phyloP scores from a whole-genome alignment of 116 monocot species.

The Iris pallida region DNA sequence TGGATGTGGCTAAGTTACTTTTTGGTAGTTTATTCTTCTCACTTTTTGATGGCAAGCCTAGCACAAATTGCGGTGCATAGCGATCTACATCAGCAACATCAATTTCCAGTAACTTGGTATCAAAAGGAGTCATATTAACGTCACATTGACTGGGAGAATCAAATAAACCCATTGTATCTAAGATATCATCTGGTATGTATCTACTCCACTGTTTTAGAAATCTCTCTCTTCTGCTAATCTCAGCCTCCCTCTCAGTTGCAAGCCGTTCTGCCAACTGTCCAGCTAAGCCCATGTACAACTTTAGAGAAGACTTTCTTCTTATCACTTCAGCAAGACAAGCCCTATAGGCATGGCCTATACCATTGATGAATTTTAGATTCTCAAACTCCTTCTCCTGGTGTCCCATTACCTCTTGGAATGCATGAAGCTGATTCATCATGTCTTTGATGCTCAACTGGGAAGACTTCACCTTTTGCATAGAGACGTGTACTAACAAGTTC shows the following conservation, averaged over 20 bases:
- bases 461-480: slow-evolving; percentile 82
- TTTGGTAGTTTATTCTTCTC: slow-evolving; percentile 28
- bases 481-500: slow-evolving; percentile 66
- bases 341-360: slow-evolving; percentile 73
- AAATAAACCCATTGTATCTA: slow-evolving; percentile 80
- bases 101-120: slow-evolving; percentile 72
- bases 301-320: slow-evolving; percentile 69
- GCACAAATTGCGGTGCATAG: slow-evolving; percentile 52
- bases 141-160: slow-evolving; percentile 87
- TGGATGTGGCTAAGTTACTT: slow-evolving; percentile 17
- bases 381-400: slow-evolving; percentile 77
- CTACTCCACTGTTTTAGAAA: slow-evolving; percentile 66
- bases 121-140: slow-evolving; percentile 82
- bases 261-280: slow-evolving; percentile 83
- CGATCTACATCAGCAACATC: slow-evolving; percentile 79
- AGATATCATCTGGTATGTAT: slow-evolving; percentile 71
- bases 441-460: slow-evolving; percentile 64
- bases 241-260: slow-evolving; percentile 74
- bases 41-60: slow-evolving; percentile 33
- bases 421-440: slow-evolving; percentile 74
- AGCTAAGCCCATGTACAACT: slow-evolving; percentile 93
- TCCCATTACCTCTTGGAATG: slow-evolving; percentile 89
- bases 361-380: slow-evolving; percentile 59
- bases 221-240: slow-evolving; percentile 66
- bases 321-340: slow-evolving; percentile 91